Base-by-base conservation (phyloP, 495 filamentous ascomycete species). In the Penicillium antarcticum region DNA sequence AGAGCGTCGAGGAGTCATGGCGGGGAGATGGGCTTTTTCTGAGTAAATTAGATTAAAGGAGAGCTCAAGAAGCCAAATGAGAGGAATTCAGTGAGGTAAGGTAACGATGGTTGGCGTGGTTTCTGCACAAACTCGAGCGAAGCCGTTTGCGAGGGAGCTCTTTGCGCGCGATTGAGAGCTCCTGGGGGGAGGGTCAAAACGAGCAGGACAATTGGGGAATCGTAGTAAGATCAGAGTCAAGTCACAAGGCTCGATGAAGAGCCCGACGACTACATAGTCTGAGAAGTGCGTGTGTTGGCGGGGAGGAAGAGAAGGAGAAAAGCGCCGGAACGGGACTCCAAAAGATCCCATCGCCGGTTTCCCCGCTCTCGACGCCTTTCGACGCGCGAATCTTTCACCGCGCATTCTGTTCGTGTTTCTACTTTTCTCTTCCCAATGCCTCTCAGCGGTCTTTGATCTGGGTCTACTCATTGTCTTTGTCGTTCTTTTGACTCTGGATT, bases 1-100 rank as follows among this genome's bases (percentile, higher is more conserved):
- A 43, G 91, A 96, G 67, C 94, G 90, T 68, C 94, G 87, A 61
- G 91, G 87, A 61, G 88, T 86, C 73, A 81, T 81, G 60, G 61
- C 60, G 54, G 56, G 42, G 45, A 29, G 26, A 45, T 19, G 10
- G 26, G 50, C n/a, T 38, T 42, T 29, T 18, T 42, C 49, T 48
- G 37, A 45, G 19, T 19, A 13, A 42, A 53, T 17, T 36, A 40
- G 13, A 39, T 44, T 32, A 42, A 17, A 50, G 54, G 55, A 50
- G 42, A 39, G 45, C 37, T 50, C 61, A 43, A 23, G 39, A 42
- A 32, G 19, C 9, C 13, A 24, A 12, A 41, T 48, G 31, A 41
- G 5, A 47, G 45, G 37, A 19, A 52, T 48, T 46, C 17, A 46
- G 53, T 19, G 18, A 16, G 45, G 37, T 41, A 21, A 39, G 14